These are phyloP conservation scores for Colletotrichum orchidophilum DNA, from an alignment of 2,329 filamentous ascomycete species.

Conservation along the genomic window DNA sequence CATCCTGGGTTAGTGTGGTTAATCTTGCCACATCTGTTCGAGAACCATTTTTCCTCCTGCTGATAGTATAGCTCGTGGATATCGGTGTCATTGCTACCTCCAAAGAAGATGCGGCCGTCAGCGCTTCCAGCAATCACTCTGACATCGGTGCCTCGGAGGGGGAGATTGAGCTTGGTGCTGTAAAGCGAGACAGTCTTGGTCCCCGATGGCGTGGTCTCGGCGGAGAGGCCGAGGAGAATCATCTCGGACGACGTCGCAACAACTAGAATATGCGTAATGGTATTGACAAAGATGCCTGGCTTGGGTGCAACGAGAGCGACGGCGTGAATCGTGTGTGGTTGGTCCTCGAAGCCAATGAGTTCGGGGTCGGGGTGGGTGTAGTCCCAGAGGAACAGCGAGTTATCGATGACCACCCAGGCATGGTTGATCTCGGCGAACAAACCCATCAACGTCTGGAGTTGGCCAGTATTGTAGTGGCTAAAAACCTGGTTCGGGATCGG, in stretches of 20 bases:
- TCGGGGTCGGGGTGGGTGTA: slow-evolving; percentile 94
- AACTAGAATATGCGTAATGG: slow-evolving; percentile 88
- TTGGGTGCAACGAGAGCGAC: slow-evolving; percentile 89
- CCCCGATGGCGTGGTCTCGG: slow-evolving; percentile 73
- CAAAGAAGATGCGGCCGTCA: slow-evolving; percentile 93
- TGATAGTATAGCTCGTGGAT: slow-evolving; percentile 96
- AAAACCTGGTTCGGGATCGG: slow-evolving; percentile 92
- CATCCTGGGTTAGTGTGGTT: slow-evolving; percentile 85
- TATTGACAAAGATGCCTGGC: slow-evolving; percentile 84
- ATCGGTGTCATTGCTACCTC: slow-evolving; percentile 81
- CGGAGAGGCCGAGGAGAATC: slow-evolving; percentile 84
- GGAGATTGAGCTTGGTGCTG: slow-evolving; percentile 85
- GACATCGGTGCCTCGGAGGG: slow-evolving; percentile 80
- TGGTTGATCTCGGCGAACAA: slow-evolving; percentile 94
- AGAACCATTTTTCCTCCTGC: slow-evolving; percentile 97
- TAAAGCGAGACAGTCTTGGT: slow-evolving; percentile 81
- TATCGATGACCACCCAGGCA: slow-evolving; percentile 96
- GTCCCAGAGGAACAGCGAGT: slow-evolving; percentile 96
- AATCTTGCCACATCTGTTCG: slow-evolving; percentile 84
- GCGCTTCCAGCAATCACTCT: slow-evolving; percentile 82
- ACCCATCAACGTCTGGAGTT: slow-evolving; percentile 93
- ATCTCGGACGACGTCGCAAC: slow-evolving; percentile 89
- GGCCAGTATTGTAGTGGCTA: slow-evolving; percentile 87
- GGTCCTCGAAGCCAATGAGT: slow-evolving; percentile 91
- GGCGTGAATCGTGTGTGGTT: slow-evolving; percentile 87